Percentiles rank a stretch among this genome's conserved stretches.
Evolutionary conservation across 805 yeast genomes (phyloP).

Genomic region (Yarrowia sp.): DNA sequence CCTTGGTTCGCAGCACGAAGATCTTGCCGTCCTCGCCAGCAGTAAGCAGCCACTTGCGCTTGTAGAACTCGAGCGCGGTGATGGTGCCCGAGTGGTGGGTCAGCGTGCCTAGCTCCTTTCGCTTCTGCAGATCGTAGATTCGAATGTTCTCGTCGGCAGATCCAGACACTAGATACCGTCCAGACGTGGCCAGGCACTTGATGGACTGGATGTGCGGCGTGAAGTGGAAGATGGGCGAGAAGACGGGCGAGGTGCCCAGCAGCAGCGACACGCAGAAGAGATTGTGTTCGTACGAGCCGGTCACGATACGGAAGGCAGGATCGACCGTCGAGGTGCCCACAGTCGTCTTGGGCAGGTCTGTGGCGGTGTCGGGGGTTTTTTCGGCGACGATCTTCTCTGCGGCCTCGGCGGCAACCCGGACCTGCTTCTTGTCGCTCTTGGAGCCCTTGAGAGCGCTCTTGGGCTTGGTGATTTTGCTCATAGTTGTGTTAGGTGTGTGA

Average conservation of each 20-base stretch:
- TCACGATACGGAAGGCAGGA: constrained; percentile 62
- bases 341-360: neutral
- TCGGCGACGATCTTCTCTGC: neutral
- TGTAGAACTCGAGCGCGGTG: constrained; percentile 63
- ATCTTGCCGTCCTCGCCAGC: constrained; percentile 90
- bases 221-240: constrained; percentile 93
- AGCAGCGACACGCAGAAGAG: constrained; percentile 76
- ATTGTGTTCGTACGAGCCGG: constrained; percentile 95
- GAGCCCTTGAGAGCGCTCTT: constrained; percentile 18
- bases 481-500: neutral
- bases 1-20: constrained; percentile 90
- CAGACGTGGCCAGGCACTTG: constrained; percentile 77
- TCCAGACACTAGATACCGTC: constrained; percentile 85
- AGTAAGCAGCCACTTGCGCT: constrained; percentile 76
- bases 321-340: neutral
- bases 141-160: constrained; percentile 94
- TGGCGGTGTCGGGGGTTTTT: neutral
- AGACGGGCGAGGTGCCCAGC: constrained; percentile 47
- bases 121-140: constrained; percentile 87
- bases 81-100: constrained; percentile 88
- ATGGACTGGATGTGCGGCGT: constrained; percentile 91
- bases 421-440: constrained; percentile 9
- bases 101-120: constrained; percentile 90
- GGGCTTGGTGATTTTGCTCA: constrained; percentile 23
- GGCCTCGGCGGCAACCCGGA: neutral